phyloP scores from a whole-genome alignment of 768 basidiomycete genomes.

The Lentinula aciculospora region DNA sequence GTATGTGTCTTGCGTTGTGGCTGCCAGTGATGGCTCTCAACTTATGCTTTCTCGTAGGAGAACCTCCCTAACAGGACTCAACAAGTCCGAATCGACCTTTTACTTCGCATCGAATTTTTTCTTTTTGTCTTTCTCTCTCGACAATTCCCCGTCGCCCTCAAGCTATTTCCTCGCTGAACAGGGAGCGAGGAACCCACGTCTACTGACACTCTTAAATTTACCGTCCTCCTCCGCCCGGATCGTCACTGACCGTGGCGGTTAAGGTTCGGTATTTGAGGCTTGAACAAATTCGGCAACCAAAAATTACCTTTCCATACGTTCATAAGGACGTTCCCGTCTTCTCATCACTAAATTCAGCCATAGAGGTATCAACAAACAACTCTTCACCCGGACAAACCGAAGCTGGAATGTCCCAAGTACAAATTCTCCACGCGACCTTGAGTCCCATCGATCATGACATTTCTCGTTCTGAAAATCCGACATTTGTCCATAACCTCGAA shows the following conservation, averaged over 20 bases:
- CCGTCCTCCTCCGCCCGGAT: slow-evolving; percentile 61
- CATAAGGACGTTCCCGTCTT: neutral
- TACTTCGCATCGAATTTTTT: slow-evolving; percentile 6
- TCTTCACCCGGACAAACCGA: slow-evolving; percentile 13
- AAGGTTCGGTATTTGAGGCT: slow-evolving; percentile 61
- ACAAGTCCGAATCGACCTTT: neutral
- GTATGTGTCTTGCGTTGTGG: slow-evolving; percentile 30
- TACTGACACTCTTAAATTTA: slow-evolving; percentile 46
- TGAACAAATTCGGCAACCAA: slow-evolving; percentile 19
- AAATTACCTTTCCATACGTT: slow-evolving; percentile 14
- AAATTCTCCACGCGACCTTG: slow-evolving; percentile 30
- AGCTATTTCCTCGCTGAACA: slow-evolving; percentile 60
- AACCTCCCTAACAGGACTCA: slow-evolving; percentile 67
- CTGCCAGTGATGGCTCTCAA: neutral
- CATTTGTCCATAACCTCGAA: slow-evolving; percentile 16
- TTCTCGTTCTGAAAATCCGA: slow-evolving; percentile 10
- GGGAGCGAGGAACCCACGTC: slow-evolving; percentile 62
- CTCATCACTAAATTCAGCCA: slow-evolving; percentile 15
- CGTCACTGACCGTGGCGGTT: slow-evolving; percentile 67
- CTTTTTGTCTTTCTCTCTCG: slow-evolving; percentile 2
- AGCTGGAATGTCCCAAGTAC: slow-evolving; percentile 53
- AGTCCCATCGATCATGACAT: slow-evolving; percentile 4
- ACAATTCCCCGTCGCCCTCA: slow-evolving; percentile 28
- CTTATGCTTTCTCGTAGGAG: slow-evolving; percentile 40
- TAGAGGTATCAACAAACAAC: slow-evolving; percentile 14